These are phyloP conservation scores for Nannochloris sp. DNA, from an alignment of 139 green algal species.

Conservation along the genomic window DNA sequence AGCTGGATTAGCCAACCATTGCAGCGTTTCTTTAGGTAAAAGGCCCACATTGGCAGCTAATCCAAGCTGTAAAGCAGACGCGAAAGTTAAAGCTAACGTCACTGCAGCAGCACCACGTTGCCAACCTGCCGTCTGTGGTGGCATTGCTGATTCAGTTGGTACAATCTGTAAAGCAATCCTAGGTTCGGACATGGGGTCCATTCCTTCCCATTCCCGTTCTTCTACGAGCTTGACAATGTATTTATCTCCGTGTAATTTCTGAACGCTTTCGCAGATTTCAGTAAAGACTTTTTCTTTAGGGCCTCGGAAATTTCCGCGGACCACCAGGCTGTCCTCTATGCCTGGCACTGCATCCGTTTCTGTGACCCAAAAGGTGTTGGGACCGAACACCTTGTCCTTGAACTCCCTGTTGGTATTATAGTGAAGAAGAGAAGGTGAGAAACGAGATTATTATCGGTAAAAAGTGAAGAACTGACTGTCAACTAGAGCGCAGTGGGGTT, in stretches of 20 bases:
- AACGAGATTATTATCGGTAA: neutral
- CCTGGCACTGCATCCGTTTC: conserved; percentile 40
- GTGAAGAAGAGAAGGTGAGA: neutral
- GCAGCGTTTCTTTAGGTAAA: conserved; percentile 77
- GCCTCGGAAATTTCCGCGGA: conserved; percentile 79
- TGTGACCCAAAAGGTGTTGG: conserved; percentile 75
- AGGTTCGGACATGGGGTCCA: conserved; percentile 7
- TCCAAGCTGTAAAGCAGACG: conserved; percentile 59
- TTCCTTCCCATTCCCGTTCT: conserved; percentile 48
- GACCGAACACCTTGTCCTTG: conserved; percentile 68
- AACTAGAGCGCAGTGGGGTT: neutral
- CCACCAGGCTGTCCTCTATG: conserved; percentile 43
- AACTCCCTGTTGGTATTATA: conserved; percentile 31
- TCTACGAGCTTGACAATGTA: conserved; percentile 76
- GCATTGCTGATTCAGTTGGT: conserved; percentile 42
- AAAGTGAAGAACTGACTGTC: neutral
- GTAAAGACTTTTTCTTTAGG: conserved; percentile 44
- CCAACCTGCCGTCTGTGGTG: conserved; percentile 47
- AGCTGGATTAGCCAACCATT: conserved; percentile 62
- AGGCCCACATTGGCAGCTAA: conserved; percentile 68
- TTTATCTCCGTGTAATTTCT: conserved; percentile 53
- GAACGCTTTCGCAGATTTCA: conserved; percentile 30
- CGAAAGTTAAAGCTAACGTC: conserved; percentile 63
- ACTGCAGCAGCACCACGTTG: conserved; percentile 49
- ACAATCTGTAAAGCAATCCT: conserved; percentile 68